Base-by-base conservation (phyloP, 116 monocot genomes). In the Posidonia oceanica region DNA sequence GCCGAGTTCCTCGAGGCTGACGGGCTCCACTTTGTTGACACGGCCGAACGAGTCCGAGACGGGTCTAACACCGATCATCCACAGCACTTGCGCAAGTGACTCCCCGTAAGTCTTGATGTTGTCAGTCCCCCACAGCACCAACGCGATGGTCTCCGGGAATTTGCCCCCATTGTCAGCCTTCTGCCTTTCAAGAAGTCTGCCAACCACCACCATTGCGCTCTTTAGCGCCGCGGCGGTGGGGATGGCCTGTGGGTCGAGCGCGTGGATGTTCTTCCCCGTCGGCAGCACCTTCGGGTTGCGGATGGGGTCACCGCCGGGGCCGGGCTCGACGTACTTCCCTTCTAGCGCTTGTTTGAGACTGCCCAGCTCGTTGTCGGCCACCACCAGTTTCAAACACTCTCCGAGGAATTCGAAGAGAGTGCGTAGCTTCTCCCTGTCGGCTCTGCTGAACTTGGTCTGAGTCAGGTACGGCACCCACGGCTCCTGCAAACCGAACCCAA, bases 71-170 rank as follows among this genome's bases (percentile, higher is more conserved):
- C 98, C 98, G 55, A 99, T 53, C 98, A 99, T 99, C 93, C 98
- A 99, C 21, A 99, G 65, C 61, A 99, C 98, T 78, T 99, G 98
- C 21, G 74, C 98, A 55, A 99, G 74, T 1, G 98, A 99, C 61
- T 99, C 98, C 0, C 98, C 98, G 39, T 99, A 93, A 5, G 93
- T 93, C 83, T 99, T 99, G 56, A 99, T 99, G 75, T 99, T 99
- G 71, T 98, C 98, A 0, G 93, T 99, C 8, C 98, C 98, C 98
- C 98, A 90, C 14, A 99, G 80, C 16, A 99, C 98, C 55, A 99
- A 87, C 0, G 98, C 98, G 3, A 99, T 79, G 0, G 98, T 99
- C 78, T 99, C 98, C 13, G 98, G 98, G 75, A 86, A 99, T 22
- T 80, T 69, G 37, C 98, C 98, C 0, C 90, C 90, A 29, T 99